These are phyloP conservation scores for Globisporangium lucens DNA, from an alignment of 352 stramenopile species.

Conservation along the genomic window DNA sequence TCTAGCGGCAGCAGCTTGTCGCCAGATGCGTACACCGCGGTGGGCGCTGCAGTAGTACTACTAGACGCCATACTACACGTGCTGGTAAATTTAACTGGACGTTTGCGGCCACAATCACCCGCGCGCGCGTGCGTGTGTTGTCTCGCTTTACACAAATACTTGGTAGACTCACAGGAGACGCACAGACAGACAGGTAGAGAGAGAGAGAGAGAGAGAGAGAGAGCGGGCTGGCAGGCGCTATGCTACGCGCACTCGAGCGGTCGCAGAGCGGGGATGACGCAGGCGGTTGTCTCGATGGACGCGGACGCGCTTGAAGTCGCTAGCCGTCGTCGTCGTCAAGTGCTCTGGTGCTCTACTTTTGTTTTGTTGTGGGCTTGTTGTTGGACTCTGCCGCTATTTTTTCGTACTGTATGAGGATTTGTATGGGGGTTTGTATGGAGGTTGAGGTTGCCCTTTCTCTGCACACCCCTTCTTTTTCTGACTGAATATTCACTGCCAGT, in stretches of 20 bases:
- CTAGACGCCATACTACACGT: not conserved
- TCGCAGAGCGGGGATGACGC: not conserved
- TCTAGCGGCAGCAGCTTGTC: constrained; percentile 12
- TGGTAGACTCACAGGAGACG: not conserved
- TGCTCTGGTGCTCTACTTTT: not conserved
- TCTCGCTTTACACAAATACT: not conserved
- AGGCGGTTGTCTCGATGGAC: not conserved
- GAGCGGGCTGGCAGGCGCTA: not conserved
- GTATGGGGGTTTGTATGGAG: not conserved
- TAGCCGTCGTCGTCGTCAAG: not conserved
- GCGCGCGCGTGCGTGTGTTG: not conserved
- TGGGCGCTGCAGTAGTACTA: not conserved
- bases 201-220: not conserved
- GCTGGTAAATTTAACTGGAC: not conserved
- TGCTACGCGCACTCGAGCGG: not conserved
- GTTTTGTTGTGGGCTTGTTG: not conserved
- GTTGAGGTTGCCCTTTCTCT: not conserved
- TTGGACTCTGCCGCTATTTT: not conserved
- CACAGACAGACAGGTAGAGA: not conserved
- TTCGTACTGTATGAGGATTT: not conserved
- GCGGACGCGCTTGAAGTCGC: not conserved
- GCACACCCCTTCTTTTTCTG: not conserved
- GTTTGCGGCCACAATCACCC: not conserved
- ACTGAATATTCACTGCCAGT: not conserved
- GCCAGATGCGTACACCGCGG: not conserved